Evolutionary conservation across 2,329 filamentous ascomycete species (phyloP).

Genomic region (Gremmenia infestans): DNA sequence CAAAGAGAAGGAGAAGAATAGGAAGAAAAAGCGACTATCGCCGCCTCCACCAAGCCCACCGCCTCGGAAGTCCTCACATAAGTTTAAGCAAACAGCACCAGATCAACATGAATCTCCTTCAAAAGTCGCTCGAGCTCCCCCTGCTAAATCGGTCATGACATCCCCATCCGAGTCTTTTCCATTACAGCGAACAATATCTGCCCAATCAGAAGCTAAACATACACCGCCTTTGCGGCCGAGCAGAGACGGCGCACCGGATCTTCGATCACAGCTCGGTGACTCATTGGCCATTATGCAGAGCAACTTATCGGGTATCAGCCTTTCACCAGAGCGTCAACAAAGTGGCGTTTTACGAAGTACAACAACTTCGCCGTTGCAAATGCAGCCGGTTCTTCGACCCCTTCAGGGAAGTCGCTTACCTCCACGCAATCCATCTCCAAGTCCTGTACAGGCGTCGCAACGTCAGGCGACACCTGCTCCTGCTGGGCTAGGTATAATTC

Average conservation of each 20-base stretch:
- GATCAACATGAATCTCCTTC: conserved; percentile 37
- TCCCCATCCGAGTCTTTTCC: conserved; percentile 12
- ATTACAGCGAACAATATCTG: conserved; percentile 11
- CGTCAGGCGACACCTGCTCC: conserved; percentile 26
- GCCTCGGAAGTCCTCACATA: conserved; percentile 56
- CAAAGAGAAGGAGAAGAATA: conserved; percentile 34
- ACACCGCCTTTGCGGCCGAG: conserved; percentile 56
- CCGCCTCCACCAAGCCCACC: conserved; percentile 55
- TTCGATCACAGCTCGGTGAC: conserved; percentile 51
- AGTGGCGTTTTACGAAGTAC: conserved; percentile 19
- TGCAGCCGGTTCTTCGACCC: conserved; percentile 31
- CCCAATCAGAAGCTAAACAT: conserved; percentile 19
- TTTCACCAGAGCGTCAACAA: conserved; percentile 19
- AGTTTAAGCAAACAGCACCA: conserved; percentile 38
- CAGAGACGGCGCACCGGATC: conserved; percentile 60
- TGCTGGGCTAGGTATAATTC: conserved; percentile 29
- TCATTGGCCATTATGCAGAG: conserved; percentile 55
- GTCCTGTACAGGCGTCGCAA: conserved; percentile 29
- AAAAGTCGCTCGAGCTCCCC: conserved; percentile 34
- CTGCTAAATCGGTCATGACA: conserved; percentile 27
- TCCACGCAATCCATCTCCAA: conserved; percentile 32
- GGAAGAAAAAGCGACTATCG: conserved; percentile 41
- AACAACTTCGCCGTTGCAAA: conserved; percentile 21
- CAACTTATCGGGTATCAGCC: conserved; percentile 41
- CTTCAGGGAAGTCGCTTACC: conserved; percentile 31